Evolutionary conservation across 768 basidiomycete species (phyloP), one percentile per base, ranked within the genome.

Genomic region (Mrakia blollopis): DNA sequence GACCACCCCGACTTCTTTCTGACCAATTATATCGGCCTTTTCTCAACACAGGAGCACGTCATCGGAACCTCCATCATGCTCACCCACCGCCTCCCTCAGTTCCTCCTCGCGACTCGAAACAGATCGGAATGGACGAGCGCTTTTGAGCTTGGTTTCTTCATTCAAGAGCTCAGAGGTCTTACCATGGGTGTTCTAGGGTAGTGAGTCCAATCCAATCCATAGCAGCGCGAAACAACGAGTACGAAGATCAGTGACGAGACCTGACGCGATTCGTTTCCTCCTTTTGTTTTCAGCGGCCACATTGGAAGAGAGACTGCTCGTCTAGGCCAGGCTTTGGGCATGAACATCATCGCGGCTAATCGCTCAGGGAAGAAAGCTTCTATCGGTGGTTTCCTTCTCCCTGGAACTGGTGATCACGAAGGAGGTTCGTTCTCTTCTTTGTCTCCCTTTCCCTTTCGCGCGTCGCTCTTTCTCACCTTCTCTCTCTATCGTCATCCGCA

Each of bases 291-390:
- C 25, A 57, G 57, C 72, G 79, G 79, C 18, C 79, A 80, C 47
- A 80, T 80, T 37, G 79, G 77, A 4, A 69, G 79, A n/a, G 79
- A 80, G 60, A 72, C 61, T n/a, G 79, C 78, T 7, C 65, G 79
- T 7, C 77, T 80, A 76, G 78, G 62, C 9, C 44, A 75, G 28
- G 76, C 76, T 0, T 32, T 80, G 23, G 79, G 79, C 10, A 80
- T 80, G 79, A 62, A 75, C 16, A 68, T 80, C 32, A 47, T 73
- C 6, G 76, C 65, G 14, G 79, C 79, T 8, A 80, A 73, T 25
- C 71, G 79, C 4, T 73, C 67, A 2, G 79, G 79, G 23, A 70
- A 76, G 30, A 77, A 79, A 52, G 60, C 65, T 4, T 21, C 52
- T 30, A 75, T 80, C 68, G 72, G 65, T 13, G 79, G 79, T 6